phyloP scores from a whole-genome alignment of 768 basidiomycete genomes.

The Cytidiella melzeri region DNA sequence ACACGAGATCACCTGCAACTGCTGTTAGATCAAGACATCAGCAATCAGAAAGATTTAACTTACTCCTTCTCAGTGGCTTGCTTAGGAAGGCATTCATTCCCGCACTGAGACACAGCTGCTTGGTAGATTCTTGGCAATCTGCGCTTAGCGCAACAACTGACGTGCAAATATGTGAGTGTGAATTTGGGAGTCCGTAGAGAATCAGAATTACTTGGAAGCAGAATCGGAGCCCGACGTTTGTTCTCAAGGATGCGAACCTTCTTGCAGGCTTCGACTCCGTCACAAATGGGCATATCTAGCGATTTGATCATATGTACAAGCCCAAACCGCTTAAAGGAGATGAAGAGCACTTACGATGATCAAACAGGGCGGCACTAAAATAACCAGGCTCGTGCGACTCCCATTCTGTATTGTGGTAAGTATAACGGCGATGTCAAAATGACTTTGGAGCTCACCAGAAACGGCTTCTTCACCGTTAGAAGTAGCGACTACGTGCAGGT shows the following conservation, averaged over 20 bases:
- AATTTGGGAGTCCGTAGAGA: not conserved
- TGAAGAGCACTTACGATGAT: constrained; percentile 58
- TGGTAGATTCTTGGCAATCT: constrained; percentile 73
- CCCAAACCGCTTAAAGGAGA: not conserved
- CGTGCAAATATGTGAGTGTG: not conserved
- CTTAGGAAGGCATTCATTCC: constrained; percentile 76
- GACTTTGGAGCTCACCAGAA: constrained; percentile 31
- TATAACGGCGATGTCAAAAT: not conserved
- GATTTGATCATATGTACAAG: not conserved
- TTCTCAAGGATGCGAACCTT: constrained; percentile 53
- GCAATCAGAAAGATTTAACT: not conserved
- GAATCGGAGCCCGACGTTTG: constrained; percentile 42
- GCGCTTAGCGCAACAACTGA: constrained; percentile 68
- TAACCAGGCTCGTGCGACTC: constrained; percentile 60
- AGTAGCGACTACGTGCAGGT: constrained; percentile 56
- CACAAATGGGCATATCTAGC: constrained; percentile 75
- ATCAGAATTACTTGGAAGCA: constrained; percentile 47
- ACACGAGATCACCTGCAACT: constrained; percentile 43
- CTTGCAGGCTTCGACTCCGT: constrained; percentile 71
- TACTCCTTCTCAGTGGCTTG: constrained; percentile 60
- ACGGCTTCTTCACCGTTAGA: constrained; percentile 66
- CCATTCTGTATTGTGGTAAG: constrained; percentile 43
- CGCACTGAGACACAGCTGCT: constrained; percentile 67
- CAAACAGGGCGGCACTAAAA: constrained; percentile 66
- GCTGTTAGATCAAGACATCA: not conserved